Base-by-base conservation (phyloP, 2,329 filamentous ascomycete genomes). In the Ceratocystis variospora region DNA sequence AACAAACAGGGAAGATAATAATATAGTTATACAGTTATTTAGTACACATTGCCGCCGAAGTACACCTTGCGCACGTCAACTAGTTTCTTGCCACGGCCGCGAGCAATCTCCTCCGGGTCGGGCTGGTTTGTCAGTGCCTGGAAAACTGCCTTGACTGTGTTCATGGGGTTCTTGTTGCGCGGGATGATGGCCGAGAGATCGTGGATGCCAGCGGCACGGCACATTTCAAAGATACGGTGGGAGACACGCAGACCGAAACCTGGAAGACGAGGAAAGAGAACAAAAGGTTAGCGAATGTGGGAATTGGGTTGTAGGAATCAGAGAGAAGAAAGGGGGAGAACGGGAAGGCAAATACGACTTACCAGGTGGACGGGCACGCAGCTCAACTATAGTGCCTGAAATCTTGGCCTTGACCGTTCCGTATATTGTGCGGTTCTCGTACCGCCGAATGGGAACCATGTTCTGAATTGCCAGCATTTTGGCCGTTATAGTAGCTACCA, bases 41-140 rank as follows among this genome's bases (percentile, higher is more conserved):
- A 84, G 73, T 83, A 82, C 75, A 87, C 81, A 76, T 81, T 82
- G 48, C 90, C 90, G 64, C 89, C 91, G 77, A 96, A 97, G 79
- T 99, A 99, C 73, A 97, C 94, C 80, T 94, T 96, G 71, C 94
- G 82, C 70, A 93, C 90, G 79, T 99, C 94, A 44, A 99, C 91
- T 73, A 99, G 75, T 83, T 99, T 99, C 83, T 89, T 93, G 68
- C 94, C 93, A 70, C 92, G 80, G 64, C 90, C 93, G 62, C 89
- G 83, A 66, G 94, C 94, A 73, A 99, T 87, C 73, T 93, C 86
- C 75, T 97, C 90, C 37, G 94, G 94, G 73, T 96, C 81, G 68
- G 84, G 84, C 79, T 99, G 94, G 78, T 81, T 88, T 75, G 84
- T 83, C 69, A 99, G 80, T 4, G 92, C 93, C 75, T 93, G 76